Conservation (phyloP, 768 basidiomycete genomes). For the Boletus bicolor region DNA sequence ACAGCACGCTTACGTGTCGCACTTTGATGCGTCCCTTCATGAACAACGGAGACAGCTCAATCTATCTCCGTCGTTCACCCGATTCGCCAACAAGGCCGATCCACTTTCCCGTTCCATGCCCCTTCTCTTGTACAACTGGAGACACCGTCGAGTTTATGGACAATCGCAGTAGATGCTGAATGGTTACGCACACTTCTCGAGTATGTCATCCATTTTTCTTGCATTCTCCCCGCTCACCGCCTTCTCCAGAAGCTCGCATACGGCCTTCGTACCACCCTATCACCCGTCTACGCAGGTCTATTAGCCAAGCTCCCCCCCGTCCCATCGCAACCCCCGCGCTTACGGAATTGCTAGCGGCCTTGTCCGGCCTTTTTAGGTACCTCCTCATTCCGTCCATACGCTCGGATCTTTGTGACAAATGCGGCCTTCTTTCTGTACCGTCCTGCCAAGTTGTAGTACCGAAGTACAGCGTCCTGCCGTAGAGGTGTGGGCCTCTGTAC, state of each 20-base stretch:
- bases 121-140: no score
- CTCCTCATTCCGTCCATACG: constrained; percentile 66
- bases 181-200: constrained; percentile 71
- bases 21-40: no score
- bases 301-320: constrained; percentile 52
- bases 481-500: constrained; percentile 81
- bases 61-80: no score
- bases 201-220: constrained; percentile 42
- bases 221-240: constrained; percentile 29
- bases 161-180: constrained; percentile 52
- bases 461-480: constrained; percentile 77
- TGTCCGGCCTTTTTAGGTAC: constrained; percentile 69
- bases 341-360: constrained; percentile 61
- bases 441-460: constrained; percentile 56
- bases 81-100: no score
- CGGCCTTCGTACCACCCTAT: constrained; percentile 75
- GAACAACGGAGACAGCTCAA: no score
- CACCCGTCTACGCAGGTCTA: constrained; percentile 56
- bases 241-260: constrained; percentile 75
- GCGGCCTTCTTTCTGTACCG: constrained; percentile 51
- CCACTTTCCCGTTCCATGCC: no score
- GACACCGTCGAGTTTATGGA: no score
- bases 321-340: constrained; percentile 59
- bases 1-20: no score
- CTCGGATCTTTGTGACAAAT: constrained; percentile 48